Evolutionary conservation across 2,329 filamentous ascomycete species (phyloP), one percentile per base, ranked within the genome.

Genomic region (Mycocentrospora acerina): DNA sequence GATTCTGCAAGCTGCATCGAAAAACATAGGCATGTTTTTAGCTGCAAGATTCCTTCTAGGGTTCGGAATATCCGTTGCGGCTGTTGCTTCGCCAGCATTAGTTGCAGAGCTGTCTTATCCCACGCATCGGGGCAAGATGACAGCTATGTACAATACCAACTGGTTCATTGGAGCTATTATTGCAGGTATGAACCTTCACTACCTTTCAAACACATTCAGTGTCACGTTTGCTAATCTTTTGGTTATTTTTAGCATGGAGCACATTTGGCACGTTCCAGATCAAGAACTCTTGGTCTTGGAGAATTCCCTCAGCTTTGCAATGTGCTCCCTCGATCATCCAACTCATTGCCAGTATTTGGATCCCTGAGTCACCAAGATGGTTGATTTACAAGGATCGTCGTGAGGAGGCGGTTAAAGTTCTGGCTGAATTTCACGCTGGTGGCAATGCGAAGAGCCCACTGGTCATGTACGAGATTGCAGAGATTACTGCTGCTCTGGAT

Each of bases 41-140:
- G 76, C 69, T 13, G 79, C 79, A 25, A 73, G 80, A 33, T 79
- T 81, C 47, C 64, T 83, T 32, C 72, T 82, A 9, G 83, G 83
- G 42, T 85, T 86, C 53, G 82, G 82, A 24, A 81, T 81, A 66
- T 78, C 76, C 37, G 66, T 83, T 37, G 70, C 79, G 0, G 80
- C 83, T 50, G 37, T 25, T 36, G 39, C 26, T 34, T 38, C 18
- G 17, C 57, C 59, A 1, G 50, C 61, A 19, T 40, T 63, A 6
- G 60, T 63, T 25, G 51, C 55, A 3, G 59, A 64, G 37, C 35
- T 62, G n/a, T 44, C 53, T 1, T 57, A 57, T 38, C 61, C 60
- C 4, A 57, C 55, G 0, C 54, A 62, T 37, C 44, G 58, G 9
- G 58, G 52, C 8, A 57, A 59, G 22, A 54, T 57, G 34, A 61